phyloP scores from a whole-genome alignment of 148 eudicot species.

The Polygonum maritimum region DNA sequence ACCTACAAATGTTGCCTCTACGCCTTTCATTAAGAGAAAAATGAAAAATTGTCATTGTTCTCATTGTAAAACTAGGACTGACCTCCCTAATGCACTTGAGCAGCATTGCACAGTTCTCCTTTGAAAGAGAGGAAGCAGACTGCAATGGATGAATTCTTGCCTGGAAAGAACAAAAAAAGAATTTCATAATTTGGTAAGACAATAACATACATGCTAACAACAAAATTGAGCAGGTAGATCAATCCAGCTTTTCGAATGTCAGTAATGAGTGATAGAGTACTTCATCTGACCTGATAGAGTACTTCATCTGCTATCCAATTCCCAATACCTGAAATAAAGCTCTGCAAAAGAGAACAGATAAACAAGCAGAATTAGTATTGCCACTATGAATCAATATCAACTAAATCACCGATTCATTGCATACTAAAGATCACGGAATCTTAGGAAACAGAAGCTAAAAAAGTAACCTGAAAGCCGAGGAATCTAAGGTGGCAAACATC shows the following conservation, averaged over 20 bases:
- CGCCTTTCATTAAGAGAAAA: constrained; percentile 20
- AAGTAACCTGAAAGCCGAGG: not conserved
- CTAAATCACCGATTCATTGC: not conserved
- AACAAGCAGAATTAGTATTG: not conserved
- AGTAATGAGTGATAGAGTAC: constrained; percentile 9
- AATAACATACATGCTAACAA: not conserved
- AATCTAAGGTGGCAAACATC: not conserved
- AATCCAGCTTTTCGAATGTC: constrained; percentile 6
- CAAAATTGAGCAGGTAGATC: constrained; percentile 1
- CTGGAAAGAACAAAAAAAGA: constrained; percentile 27
- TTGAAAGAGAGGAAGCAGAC: constrained; percentile 50
- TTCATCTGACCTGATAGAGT: constrained; percentile 90
- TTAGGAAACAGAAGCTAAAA: not conserved
- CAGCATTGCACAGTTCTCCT: constrained; percentile 50
- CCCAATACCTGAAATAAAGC: constrained; percentile 90
- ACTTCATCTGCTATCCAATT: constrained; percentile 99
- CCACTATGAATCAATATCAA: not conserved
- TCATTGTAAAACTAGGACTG: constrained; percentile 4
- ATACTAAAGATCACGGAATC: not conserved
- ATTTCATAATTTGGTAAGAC: not conserved
- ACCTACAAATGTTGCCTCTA: constrained; percentile 60
- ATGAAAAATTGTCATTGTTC: not conserved
- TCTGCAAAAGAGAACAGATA: constrained; percentile 31
- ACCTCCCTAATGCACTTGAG: constrained; percentile 85
- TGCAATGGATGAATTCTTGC: constrained; percentile 86